A percentile compares a stretch with the other conserved stretches of the same genome.
Conservation (phyloP, 306 rosid species). For the Vigna angularis region DNA sequence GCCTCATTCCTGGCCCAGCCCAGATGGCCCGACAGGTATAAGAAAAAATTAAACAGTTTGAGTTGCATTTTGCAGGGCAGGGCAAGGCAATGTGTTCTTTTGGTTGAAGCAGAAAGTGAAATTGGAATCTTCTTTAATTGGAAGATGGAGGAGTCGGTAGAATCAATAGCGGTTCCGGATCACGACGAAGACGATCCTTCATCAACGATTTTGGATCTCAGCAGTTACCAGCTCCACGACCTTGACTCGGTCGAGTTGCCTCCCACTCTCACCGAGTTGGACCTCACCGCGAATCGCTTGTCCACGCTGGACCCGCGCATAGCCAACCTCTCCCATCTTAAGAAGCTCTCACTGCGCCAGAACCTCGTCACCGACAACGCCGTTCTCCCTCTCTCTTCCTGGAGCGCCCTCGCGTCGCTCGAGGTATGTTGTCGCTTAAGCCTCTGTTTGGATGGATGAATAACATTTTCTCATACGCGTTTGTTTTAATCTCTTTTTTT, state of each 20-base stretch:
- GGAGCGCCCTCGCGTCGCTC: slow-evolving; percentile 67
- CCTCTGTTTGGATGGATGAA: slow-evolving; percentile 24
- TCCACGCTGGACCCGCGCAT: slow-evolving; percentile 83
- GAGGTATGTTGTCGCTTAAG: slow-evolving; percentile 50
- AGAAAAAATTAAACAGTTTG: neutral
- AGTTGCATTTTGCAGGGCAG: neutral
- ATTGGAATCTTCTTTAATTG: neutral
- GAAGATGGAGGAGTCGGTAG: slow-evolving; percentile 43
- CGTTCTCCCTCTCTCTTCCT: slow-evolving; percentile 68
- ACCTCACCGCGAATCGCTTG: slow-evolving; percentile 87
- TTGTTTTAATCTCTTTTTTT: neutral
- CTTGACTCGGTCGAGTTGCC: slow-evolving; percentile 80
- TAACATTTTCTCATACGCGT: neutral
- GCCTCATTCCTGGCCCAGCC: neutral
- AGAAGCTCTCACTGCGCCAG: slow-evolving; percentile 87
- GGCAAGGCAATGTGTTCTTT: neutral
- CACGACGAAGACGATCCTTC: slow-evolving; percentile 55
- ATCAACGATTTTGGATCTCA: slow-evolving; percentile 79
- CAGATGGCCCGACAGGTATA: neutral
- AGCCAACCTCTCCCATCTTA: slow-evolving; percentile 65
- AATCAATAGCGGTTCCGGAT: slow-evolving; percentile 38
- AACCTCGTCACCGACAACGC: slow-evolving; percentile 77
- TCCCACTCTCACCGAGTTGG: slow-evolving; percentile 74
- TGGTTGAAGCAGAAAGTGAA: slow-evolving; percentile 2
- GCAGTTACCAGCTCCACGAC: slow-evolving; percentile 84